Evolutionary conservation across 2,329 filamentous ascomycete genomes (phyloP).

Genomic region (Hypoxylon sp.): DNA sequence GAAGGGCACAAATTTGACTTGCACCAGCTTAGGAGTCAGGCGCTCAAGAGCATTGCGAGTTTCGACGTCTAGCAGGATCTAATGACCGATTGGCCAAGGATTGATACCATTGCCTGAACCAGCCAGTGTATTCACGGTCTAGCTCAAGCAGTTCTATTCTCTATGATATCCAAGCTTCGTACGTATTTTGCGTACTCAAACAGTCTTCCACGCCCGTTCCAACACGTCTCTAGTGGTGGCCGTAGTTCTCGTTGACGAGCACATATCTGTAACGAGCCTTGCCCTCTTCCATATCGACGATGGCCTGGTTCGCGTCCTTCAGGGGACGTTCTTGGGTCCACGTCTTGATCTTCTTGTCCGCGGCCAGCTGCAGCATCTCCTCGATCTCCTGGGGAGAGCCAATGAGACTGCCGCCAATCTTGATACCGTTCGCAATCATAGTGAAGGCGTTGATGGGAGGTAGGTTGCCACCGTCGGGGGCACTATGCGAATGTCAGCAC

Average conservation of each 20-base stretch:
- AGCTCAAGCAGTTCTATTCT: too few species aligned
- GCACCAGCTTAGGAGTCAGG: too few species aligned
- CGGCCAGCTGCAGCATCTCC: slow-evolving; percentile 68
- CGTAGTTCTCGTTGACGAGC: slow-evolving; percentile 53
- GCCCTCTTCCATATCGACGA: slow-evolving; percentile 65
- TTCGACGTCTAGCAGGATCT: too few species aligned
- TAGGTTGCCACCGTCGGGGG: slow-evolving; percentile 63
- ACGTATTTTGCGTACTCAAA: too few species aligned
- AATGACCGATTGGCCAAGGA: too few species aligned
- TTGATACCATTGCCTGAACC: too few species aligned
- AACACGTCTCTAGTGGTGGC: slow-evolving; percentile 37
- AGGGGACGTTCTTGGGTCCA: slow-evolving; percentile 65
- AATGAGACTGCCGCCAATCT: slow-evolving; percentile 57
- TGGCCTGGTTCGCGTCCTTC: slow-evolving; percentile 64
- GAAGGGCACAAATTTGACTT: too few species aligned
- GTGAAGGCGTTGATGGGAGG: slow-evolving; percentile 62
- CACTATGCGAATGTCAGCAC: slow-evolving; percentile 38
- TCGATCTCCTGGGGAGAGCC: slow-evolving; percentile 65
- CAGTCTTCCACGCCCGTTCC: neutral
- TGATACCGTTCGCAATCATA: slow-evolving; percentile 64
- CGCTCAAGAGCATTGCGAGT: too few species aligned
- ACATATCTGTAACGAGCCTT: slow-evolving; percentile 62
- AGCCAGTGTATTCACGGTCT: too few species aligned
- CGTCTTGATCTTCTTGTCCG: slow-evolving; percentile 63
- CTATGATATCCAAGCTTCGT: too few species aligned